These are phyloP conservation scores for Dissophora globulifera DNA, from an alignment of 192 early-diverging fungal species.

Conservation along the genomic window DNA sequence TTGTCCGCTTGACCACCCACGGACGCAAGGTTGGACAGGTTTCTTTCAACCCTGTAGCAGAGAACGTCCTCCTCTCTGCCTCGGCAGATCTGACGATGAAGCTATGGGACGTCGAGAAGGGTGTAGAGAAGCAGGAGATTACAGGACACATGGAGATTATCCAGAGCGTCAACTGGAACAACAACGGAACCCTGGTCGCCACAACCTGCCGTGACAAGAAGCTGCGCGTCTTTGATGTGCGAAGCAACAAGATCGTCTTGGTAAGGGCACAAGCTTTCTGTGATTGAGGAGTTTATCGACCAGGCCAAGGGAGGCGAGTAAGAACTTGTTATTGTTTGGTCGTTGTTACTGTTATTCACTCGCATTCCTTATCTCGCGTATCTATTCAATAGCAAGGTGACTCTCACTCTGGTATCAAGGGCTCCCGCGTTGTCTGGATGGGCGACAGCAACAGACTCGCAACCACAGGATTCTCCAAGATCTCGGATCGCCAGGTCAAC, in stretches of 20 bases:
- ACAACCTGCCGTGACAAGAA: conserved; percentile 98
- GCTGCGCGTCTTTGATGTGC: conserved; percentile 92
- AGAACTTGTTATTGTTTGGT: too few relatives aligned
- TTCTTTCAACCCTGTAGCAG: conserved; percentile 95
- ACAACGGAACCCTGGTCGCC: conserved; percentile 83
- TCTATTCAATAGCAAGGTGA: conserved; percentile 65
- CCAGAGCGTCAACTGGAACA: conserved; percentile 92
- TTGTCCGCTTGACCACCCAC: conserved; percentile 85
- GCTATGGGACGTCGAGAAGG: conserved; percentile 96
- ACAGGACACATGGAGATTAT: conserved; percentile 91
- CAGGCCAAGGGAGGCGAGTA: too few relatives aligned
- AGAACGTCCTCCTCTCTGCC: conserved; percentile 90
- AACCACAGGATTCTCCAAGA: conserved; percentile 95
- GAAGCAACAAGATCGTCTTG: conserved; percentile 82
- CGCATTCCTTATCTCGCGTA: neutral
- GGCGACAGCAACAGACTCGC: conserved; percentile 81
- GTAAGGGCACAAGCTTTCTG: too few relatives aligned
- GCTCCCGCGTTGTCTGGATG: conserved; percentile 92
- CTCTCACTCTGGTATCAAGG: conserved; percentile 98
- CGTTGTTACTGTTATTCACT: too few relatives aligned
- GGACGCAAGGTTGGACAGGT: conserved; percentile 98
- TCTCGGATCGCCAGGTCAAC: conserved; percentile 93
- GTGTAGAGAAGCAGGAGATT: conserved; percentile 78
- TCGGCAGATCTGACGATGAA: conserved; percentile 89
- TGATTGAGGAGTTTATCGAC: too few relatives aligned